phyloP scores from a whole-genome alignment of 345 rosid species.

The Jatropha curcas region DNA sequence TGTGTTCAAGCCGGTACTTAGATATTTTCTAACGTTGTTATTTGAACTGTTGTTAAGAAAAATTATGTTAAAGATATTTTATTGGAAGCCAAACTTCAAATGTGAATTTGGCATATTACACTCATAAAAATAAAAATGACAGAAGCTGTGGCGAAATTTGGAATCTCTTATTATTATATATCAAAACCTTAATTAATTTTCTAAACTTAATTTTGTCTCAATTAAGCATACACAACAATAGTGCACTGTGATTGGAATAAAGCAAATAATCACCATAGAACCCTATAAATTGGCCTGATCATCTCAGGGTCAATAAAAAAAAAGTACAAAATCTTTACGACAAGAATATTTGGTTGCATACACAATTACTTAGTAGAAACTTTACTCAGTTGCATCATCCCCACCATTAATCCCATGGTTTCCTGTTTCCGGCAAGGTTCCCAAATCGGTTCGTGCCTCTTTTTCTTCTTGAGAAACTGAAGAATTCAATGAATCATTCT shows the following conservation, averaged over 20 bases:
- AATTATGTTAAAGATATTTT: too few species aligned
- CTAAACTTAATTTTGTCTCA: not conserved
- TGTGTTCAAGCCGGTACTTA: too few species aligned
- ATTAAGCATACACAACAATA: not conserved
- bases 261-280: not conserved
- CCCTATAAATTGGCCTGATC: slow-evolving; percentile 16
- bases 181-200: not conserved
- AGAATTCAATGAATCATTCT: slow-evolving; percentile 20
- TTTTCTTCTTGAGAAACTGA: slow-evolving; percentile 45
- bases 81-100: not conserved
- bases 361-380: slow-evolving; percentile 11
- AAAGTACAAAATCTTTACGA: slow-evolving; percentile 12
- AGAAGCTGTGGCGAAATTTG: not conserved
- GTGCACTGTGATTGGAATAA: slow-evolving; percentile 1
- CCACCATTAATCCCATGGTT: slow-evolving; percentile 32
- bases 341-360: not conserved
- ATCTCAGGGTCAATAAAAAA: slow-evolving; percentile 5
- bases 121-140: not conserved
- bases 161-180: not conserved
- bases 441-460: slow-evolving; percentile 49
- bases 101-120: not conserved
- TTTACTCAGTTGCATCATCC: slow-evolving; percentile 54
- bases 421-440: slow-evolving; percentile 50
- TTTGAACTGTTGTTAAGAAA: too few species aligned
- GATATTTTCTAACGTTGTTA: too few species aligned